Evolutionary conservation across 768 basidiomycete species (phyloP), one percentile per base, ranked within the genome.

Genomic region (Fomitopsis serialis): DNA sequence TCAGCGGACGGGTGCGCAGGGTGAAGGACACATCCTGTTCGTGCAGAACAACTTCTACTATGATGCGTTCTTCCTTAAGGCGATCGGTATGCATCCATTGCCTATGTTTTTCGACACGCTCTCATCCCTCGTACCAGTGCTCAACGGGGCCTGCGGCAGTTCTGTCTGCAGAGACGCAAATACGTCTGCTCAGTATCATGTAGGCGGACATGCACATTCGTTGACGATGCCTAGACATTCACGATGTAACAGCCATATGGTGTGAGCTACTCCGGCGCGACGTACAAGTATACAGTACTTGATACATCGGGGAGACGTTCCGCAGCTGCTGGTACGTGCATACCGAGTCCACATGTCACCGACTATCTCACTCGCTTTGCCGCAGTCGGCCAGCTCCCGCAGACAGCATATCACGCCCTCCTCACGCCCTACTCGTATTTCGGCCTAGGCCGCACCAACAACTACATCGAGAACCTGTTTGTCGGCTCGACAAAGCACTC

Each of bases 391-490:
- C 96, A 99, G 69, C 81, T 98, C 5, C 86, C 97, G 3, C 93
- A 96, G 65, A 91, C 94, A 2, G 82, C 90, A 0, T 98, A 98
- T 68, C 89, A 96, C 50, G 78, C 95, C 13, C 78, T 98, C 10
- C 81, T 87, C 51, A 86, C 92, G 0, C 97, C 97, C 0, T 98
- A 98, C 64, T 82, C 93, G 1, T 97, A 94, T 78, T 91, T 98
- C 64, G 96, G 97, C 1, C 83, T 99, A 8, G 97, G 96, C 0
- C 84, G 97, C 40, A 98, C 95, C 15, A 99, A 99, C 70, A 99
- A 99, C 68, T 99, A 99, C 71, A 94, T 99, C 63, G 97, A 99
- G 77, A 98, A 98, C 68, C 78, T 99, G 2, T 97, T 97, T 66
- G 90, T 98, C 19, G 97, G 97, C 15, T 87, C 92, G 3, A 96